Evolutionary conservation across 257 asterid genomes (phyloP), one percentile per base, ranked within the genome.

Genomic region (Nicotiana knightiana): DNA sequence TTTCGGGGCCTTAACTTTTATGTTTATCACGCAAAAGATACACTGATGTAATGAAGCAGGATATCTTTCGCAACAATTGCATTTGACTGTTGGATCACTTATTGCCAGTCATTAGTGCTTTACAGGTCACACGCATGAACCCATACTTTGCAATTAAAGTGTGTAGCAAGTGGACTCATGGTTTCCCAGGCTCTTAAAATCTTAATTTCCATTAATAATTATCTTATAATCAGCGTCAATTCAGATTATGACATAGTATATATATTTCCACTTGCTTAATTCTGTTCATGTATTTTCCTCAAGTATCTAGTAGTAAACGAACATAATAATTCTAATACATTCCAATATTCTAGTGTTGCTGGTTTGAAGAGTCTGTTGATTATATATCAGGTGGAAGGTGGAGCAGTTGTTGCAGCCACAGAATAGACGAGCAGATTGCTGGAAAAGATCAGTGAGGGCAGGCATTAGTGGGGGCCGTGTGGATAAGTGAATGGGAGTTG

Each of bases 341-440:
- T 84, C 11, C 9, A 55, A n/a, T 62, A 17, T 18, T 65, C 15
- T 48, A 48, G 18, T 63, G 76, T 43, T 35, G 39, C 63, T 78
- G 21, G 37, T 65, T 85, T 6, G 26, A 4, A 48, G 33, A 66
- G 65, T 55, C 18, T 21, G 77, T 79, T 64, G 43, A 82, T 90
- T 88, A 82, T 85, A 81, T 88, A 86, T 79, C 94, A 93, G 99
- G 99, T 93, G 66, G 97, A 93, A 32, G 73, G 48, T 82, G 96
- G 96, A 58, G 79, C 92, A 84, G 89, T 91, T 81, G 17, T 89
- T 82, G 92, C 97, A 85, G 91, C 94, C 92, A 90, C 96, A 81
- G 86, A 95, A 71, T 93, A 90, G 90, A 84, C 12, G 64, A 15
- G 12, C 4, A 13, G 2, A 30, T 59, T 35, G 37, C 37, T 35